Base-by-base conservation (phyloP, 805 yeast species). In the Lachancea mirantina region DNA sequence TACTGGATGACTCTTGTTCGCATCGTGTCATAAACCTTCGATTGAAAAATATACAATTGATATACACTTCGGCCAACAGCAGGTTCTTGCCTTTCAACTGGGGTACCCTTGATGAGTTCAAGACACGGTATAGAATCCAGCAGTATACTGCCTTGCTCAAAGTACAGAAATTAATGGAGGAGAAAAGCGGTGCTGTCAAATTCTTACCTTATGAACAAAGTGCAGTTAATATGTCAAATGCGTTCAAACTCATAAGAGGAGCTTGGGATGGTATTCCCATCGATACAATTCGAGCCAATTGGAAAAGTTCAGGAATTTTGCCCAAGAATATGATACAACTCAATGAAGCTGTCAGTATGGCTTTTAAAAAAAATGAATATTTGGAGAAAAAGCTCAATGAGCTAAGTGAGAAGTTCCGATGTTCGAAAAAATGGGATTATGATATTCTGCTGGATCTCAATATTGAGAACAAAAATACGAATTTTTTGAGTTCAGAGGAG, bases 41-140 rank as follows among this genome's bases (percentile, higher is more conserved):
- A 39, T 58, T 75, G 24, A 59, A 59, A 35, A 62, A 65, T 37
- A 65, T 66, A 9, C 45, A 61, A 19, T 43, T 68, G 23, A 46
- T 66, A 6, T 67, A 58, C 35, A 64, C 67, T 0, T 54, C 67
- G 0, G 50, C 65, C 18, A 52, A 47, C 22, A 52, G 64, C 7
- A 56, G 67, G 43, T 74, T 72, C 45, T 50, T 74, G 20, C 83
- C 83, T 6, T 74, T 75, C 64, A 71, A 67, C 38, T 74, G 76
- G 67, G 84, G 84, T 3, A 71, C 76, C 4, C 62, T 72, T 24
- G 74, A 73, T 37, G 83, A 77, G 44, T 72, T 77, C 47, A 74
- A 74, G 45, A 63, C 74, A 9, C 56, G 71, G 28, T 77, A 70
- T 43, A 64, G 84, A 35, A 58, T 72, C 5, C 75, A 70, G 38